Conservation (phyloP, 129 eudicot genomes). For the Cynara cardunculus region DNA sequence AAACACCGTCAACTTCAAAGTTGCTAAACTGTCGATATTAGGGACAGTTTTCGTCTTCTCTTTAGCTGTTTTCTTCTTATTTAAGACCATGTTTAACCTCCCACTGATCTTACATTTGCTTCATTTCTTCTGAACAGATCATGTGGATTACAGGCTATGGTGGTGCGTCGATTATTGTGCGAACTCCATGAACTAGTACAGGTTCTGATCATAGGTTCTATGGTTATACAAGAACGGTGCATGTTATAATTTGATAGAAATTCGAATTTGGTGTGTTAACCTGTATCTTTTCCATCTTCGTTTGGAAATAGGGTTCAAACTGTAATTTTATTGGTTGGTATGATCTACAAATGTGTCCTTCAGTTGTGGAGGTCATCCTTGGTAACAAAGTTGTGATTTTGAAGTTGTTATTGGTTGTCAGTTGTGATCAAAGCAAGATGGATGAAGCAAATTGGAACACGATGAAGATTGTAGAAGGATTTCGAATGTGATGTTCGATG, state of each 20-base stretch:
- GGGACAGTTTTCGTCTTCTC: too few species aligned
- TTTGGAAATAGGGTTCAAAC: neutral
- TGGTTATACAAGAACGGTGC: neutral
- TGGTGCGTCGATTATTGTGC: neutral
- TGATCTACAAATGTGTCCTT: neutral
- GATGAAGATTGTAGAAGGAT: neutral
- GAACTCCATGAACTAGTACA: neutral
- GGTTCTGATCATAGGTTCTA: neutral
- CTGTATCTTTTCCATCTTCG: neutral
- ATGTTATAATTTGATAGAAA: too few species aligned
- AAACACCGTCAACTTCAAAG: too few species aligned
- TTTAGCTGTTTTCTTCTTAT: too few species aligned
- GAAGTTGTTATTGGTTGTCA: neutral
- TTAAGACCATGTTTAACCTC: too few species aligned
- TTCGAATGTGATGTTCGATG: neutral
- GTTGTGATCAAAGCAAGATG: neutral
- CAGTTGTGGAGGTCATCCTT: neutral
- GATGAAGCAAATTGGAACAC: neutral
- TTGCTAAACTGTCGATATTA: too few species aligned
- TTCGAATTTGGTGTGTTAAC: neutral
- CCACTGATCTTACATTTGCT: neutral
- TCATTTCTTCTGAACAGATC: neutral
- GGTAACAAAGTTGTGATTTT: too few species aligned
- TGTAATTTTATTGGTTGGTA: neutral
- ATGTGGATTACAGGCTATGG: too few species aligned